Base-by-base conservation (phyloP, 148 eudicot genomes). In the Pouteria glomerata region DNA sequence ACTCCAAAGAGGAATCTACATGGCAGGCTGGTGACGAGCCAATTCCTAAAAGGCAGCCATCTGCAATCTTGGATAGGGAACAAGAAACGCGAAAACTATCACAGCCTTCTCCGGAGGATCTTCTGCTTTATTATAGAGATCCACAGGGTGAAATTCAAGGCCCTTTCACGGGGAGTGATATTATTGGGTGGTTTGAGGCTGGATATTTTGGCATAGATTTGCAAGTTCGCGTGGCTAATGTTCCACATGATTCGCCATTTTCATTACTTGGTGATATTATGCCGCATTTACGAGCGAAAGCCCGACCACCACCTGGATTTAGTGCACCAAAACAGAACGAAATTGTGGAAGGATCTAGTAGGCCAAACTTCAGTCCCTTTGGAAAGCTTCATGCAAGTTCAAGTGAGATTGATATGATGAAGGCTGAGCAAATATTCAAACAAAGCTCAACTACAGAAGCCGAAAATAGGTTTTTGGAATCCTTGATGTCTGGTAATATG, bases 111-210 rank as follows among this genome's bases (percentile, higher is more conserved):
- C 97, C 99, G 26, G 99, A 96, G 82, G 94, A 96, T 76, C 84
- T 96, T 41, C 58, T 85, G 3, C 97, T 96, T 47, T 79, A 57
- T 77, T 96, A 96, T 68, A 92, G 85, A 83, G 99, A 96, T 73
- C 99, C 99, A 16, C 94, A 84, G 34, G 99, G 97, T 72, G 88
- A 72, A 79, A 71, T 88, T 79, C 99, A 96, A 86, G 99, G 99
- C 35, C 99, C 99, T 65, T 96, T 96, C 67, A 57, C 88, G 26
- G 99, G 99, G 27, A 74, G 75, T 68, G 99, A 96, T 81, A 87
- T 96, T 72, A 96, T 96, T 76, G 90, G 94, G 26, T 96, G 99
- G 99, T 92, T 90, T 84, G 97, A 96, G 84, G 87, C 96, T 73
- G 98, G 94, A 50, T 95, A 95, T 74, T 91, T 95, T 78, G 96